Evolutionary conservation across 768 basidiomycete genomes (phyloP).

Genomic region (Naganishia onofrii): DNA sequence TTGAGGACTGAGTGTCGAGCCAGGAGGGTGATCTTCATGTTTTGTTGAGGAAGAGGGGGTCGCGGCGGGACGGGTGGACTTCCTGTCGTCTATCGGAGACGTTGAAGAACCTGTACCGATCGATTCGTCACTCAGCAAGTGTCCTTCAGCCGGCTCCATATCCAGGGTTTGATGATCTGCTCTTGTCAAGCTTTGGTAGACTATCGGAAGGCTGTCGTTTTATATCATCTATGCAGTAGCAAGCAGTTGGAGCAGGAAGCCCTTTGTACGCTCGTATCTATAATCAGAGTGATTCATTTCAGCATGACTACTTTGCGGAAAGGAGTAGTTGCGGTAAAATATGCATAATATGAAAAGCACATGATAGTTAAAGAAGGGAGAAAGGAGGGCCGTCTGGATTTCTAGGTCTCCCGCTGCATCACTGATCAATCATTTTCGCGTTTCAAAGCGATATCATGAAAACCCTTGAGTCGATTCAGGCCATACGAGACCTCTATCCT

Average conservation of each 20-base stretch:
- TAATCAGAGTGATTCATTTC: not conserved
- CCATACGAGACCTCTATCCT: not conserved
- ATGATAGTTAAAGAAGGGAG: not conserved
- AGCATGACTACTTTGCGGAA: not conserved
- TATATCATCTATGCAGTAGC: not conserved
- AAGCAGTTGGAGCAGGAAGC: not conserved
- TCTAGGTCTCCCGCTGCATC: not conserved
- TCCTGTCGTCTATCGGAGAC: not conserved
- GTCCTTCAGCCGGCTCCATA: not conserved
- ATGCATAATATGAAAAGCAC: not conserved
- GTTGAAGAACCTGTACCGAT: not conserved
- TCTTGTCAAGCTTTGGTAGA: not conserved
- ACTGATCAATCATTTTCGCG: not conserved
- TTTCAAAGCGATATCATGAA: not conserved
- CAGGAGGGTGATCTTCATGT: not conserved
- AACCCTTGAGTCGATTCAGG: not conserved
- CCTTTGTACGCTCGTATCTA: not conserved
- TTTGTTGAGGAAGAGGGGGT: not conserved
- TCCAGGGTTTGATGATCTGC: not conserved
- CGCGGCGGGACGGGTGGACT: not conserved
- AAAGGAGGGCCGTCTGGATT: not conserved
- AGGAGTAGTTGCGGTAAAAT: not conserved
- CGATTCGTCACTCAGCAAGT: not conserved
- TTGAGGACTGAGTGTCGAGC: not conserved
- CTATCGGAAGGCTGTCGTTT: not conserved